Base-by-base conservation (phyloP, 192 early-diverging fungal genomes). In the Phlyctochytrium arcticum region DNA sequence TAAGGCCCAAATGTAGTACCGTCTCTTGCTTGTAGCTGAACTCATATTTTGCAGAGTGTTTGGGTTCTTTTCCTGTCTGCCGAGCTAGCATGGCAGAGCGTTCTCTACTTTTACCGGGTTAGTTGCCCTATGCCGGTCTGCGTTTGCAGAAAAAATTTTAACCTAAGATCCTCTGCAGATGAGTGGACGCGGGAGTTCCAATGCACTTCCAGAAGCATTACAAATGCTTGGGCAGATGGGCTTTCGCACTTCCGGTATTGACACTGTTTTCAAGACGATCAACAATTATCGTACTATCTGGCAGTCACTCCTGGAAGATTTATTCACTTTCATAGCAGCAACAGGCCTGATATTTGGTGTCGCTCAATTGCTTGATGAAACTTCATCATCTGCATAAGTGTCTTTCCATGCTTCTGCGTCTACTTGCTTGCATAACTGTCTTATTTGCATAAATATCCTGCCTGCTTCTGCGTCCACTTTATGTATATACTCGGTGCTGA, bases 211-310 rank as follows among this genome's bases (percentile, higher is more conserved):
- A 26, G 50, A 51, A 12, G 26, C 29, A 17, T 8, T 53, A 27
- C 19, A 21, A 53, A 17, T 30, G 29, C 19, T 27, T 30, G 50
- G 23, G 15, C 50, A 53, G 29, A 15, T 53, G 15, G 50, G 50
- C 24, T 53, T 53, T 53, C 50, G 15, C 2, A 53, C 15, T 30
- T 27, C 15, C n/a, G 29, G 48, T 3, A n/a, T 64, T 5, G 62
- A 64, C 9, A 35, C 31, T 36, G 21, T 54, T 33, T 19, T 64
- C 9, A 17, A 48, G 23, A 34, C 50, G 7, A 36, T 64, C 7
- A 54, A 36, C 36, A 32, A 64, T 42, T 64, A 64, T 5, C 48
- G 62, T 19, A n/a, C 51, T 4, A 64, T 64, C 29, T 64, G 48
- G 33, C 23, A 23, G 42, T 48, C 37, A 5, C 32, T 61, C 12